phyloP scores from a whole-genome alignment of 2,329 filamentous ascomycete genomes.

The Trichoderma hamatum region DNA sequence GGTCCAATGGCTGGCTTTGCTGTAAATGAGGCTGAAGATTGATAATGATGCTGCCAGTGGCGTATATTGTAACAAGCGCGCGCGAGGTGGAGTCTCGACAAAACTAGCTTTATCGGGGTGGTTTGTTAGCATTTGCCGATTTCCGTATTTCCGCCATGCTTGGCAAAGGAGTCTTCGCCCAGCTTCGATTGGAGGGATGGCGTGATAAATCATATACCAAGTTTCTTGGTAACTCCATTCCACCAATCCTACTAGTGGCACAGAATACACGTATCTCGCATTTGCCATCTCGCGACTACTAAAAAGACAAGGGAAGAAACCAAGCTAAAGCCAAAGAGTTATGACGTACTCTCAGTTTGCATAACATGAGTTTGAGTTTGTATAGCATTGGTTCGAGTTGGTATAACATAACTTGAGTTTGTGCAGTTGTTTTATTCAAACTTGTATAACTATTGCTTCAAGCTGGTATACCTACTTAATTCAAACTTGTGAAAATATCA shows the following conservation, averaged over 20 bases:
- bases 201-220: not conserved
- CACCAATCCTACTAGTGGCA: not conserved
- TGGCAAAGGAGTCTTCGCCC: not conserved
- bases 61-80: not conserved
- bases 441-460: not conserved
- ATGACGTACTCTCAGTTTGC: too few species aligned
- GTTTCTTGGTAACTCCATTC: not conserved
- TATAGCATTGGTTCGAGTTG: not conserved
- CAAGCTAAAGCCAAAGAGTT: too few species aligned
- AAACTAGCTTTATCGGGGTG: not conserved
- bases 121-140: not conserved
- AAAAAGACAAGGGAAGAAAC: not conserved
- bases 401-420: not conserved
- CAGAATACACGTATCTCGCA: not conserved
- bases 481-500: not conserved
- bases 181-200: not conserved
- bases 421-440: not conserved
- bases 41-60: not conserved
- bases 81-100: not conserved
- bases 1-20: not conserved
- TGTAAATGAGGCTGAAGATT: not conserved
- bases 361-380: not conserved
- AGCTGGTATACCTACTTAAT: not conserved
- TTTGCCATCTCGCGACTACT: not conserved
- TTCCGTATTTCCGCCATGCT: slow-evolving; percentile 2